Base-by-base conservation (phyloP, 176 grass and related monocot genomes). In the Aechmea fasciata region DNA sequence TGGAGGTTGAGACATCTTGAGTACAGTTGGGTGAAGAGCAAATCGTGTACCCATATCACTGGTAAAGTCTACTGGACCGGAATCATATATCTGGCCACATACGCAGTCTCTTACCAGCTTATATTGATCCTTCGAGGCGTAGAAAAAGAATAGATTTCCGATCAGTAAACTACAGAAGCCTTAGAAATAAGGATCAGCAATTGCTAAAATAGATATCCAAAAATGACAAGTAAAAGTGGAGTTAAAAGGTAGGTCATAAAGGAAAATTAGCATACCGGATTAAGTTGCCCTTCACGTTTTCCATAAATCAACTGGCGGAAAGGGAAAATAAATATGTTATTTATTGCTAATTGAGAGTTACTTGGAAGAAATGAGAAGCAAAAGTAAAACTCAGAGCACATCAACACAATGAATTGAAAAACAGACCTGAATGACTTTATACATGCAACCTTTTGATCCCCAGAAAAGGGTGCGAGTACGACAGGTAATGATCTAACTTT, bases 371-470 rank as follows among this genome's bases (percentile, higher is more conserved):
- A 83, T 24, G 70, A 17, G 29, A 59, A 59, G 54, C 10, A 59
- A 59, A 59, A 59, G 54, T 20, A 17, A 10, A 14, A 55, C 15
- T 14, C 52, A 59, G 19, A 59, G 14, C 54, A 59, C 54, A 19
- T 17, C 14, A 10, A 18, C 15, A 59, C 19, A 19, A 17, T 59
- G 17, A 15, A 57, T 57, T 57, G 52, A 50, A 76, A 12, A 57
- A 80, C 72, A 70, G 50, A 96, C 93, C 93, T 92, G 89, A 78
- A 96, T 81, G 85, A 87, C 86, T 79, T 92, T 96, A 64, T 96
- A 96, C 26, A 83, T 96, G 79, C 89, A 96, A 65, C 93, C 88
- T 81, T 96, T 96, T 9, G 93, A 84, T 18, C 93, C 93, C 86
- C 89, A 0, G 93, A 96, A 77, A 96, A 96, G 3, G 89, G 83